Evolutionary conservation across 345 rosid genomes (phyloP).

Genomic region (Odontarrhena argentea): DNA sequence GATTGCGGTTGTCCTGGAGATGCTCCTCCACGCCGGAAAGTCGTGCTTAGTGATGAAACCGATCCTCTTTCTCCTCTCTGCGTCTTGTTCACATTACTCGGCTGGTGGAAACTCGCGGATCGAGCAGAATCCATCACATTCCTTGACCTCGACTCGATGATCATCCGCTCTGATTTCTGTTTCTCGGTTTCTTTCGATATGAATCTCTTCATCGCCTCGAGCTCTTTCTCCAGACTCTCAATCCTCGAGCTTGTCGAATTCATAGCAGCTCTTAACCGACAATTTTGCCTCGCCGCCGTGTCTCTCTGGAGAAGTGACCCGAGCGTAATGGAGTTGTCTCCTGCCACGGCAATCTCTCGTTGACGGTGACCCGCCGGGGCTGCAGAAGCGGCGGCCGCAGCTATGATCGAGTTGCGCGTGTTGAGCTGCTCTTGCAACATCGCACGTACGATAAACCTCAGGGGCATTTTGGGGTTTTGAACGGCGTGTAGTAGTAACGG

Average conservation of each 20-base stretch:
- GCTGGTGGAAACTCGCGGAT: conserved; percentile 67
- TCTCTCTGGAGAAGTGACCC: conserved; percentile 76
- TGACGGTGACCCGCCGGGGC: not conserved
- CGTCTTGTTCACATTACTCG: conserved; percentile 35
- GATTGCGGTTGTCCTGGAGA: conserved; percentile 24
- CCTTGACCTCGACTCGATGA: conserved; percentile 29
- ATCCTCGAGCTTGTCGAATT: conserved; percentile 65
- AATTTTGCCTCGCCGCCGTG: conserved; percentile 57
- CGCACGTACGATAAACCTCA: conserved; percentile 77
- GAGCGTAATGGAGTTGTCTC: conserved; percentile 46
- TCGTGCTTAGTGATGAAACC: conserved; percentile 50
- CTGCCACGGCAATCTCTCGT: conserved; percentile 1
- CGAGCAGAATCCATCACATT: conserved; percentile 46
- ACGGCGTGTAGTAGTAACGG: conserved; percentile 68
- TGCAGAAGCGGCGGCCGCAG: conserved; percentile 34
- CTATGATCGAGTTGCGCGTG: conserved; percentile 62
- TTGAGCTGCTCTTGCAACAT: conserved; percentile 83
- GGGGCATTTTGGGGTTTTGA: conserved; percentile 80
- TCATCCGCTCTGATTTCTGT: conserved; percentile 3
- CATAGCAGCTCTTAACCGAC: conserved; percentile 72
- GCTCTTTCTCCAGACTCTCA: conserved; percentile 66
- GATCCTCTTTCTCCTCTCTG: conserved; percentile 58
- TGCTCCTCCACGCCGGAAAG: conserved; percentile 33
- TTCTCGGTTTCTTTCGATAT: conserved; percentile 42
- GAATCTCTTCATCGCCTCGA: conserved; percentile 60